Percentiles rank a stretch among this genome's conserved stretches.
phyloP scores from a whole-genome alignment of 495 filamentous ascomycete genomes.

The Chaetomium fimeti region DNA sequence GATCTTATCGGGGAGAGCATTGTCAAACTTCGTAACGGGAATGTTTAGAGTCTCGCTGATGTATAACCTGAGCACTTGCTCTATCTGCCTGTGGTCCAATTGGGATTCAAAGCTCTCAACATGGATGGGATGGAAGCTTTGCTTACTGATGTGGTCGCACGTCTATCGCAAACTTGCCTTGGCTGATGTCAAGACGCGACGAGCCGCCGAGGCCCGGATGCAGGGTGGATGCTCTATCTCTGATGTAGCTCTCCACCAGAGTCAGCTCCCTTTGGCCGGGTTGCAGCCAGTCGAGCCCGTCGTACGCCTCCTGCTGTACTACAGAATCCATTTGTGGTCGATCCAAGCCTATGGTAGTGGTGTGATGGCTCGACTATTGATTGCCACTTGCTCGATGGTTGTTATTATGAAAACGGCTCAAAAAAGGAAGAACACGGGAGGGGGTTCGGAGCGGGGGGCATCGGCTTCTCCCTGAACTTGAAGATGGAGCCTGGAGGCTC shows the following conservation, averaged over 20 bases:
- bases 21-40: background rate
- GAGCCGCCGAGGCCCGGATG: slow-evolving; percentile 5
- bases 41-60: background rate
- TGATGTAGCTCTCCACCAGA: background rate
- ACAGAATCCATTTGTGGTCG: too few relatives aligned
- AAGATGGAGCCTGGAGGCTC: too few relatives aligned
- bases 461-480: too few relatives aligned
- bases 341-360: too few relatives aligned
- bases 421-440: too few relatives aligned
- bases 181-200: background rate
- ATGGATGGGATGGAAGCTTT: too few relatives aligned
- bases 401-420: too few relatives aligned
- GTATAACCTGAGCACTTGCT: background rate
- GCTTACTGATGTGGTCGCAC: background rate
- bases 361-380: too few relatives aligned
- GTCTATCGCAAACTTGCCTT: background rate
- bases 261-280: background rate
- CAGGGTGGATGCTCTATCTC: background rate
- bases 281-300: background rate
- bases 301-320: too few relatives aligned
- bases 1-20: background rate
- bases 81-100: background rate
- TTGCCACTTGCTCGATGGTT: too few relatives aligned
- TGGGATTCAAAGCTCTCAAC: too few relatives aligned
- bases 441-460: too few relatives aligned